Conservation (phyloP, 1,284 basidiomycete genomes). For the Cystobasidium pallidum region DNA sequence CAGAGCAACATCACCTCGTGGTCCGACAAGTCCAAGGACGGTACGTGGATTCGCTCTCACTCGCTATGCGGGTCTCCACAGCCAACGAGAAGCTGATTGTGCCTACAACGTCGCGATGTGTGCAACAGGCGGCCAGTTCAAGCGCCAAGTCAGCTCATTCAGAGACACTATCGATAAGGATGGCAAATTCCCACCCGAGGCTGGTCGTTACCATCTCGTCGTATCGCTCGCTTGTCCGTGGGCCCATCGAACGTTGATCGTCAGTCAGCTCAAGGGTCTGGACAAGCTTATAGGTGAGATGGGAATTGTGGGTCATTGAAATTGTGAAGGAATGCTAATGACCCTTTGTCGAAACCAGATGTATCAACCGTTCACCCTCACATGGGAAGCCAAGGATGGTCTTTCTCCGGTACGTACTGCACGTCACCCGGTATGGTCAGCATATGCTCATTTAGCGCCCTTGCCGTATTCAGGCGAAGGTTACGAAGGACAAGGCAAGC, state of each 20-base stretch:
- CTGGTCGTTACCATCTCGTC: conserved; percentile 70
- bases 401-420: conserved; percentile 64
- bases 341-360: too few relatives aligned
- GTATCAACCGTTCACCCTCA: conserved; percentile 82
- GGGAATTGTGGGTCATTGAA: too few relatives aligned
- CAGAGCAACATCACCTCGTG: conserved; percentile 66
- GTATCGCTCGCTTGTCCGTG: conserved; percentile 64
- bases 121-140: conserved; percentile 78
- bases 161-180: conserved; percentile 63
- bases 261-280: conserved; percentile 86
- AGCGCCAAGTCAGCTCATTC: conserved; percentile 60
- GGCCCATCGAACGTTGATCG: conserved; percentile 89
- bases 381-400: conserved; percentile 84
- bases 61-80: not conserved
- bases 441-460: not conserved
- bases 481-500: conserved; percentile 45
- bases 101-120: too few relatives aligned
- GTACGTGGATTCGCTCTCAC: conserved; percentile 23
- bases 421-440: not conserved
- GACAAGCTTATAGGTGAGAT: conserved; percentile 79
- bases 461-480: conserved; percentile 35
- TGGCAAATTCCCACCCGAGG: conserved; percentile 77
- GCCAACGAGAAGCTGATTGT: conserved; percentile 1
- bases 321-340: conserved; percentile 10
- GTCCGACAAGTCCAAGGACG: conserved; percentile 58